Evolutionary conservation across 306 rosid genomes (phyloP), one percentile per base, ranked within the genome.

Genomic region (Abrus pulchellus): DNA sequence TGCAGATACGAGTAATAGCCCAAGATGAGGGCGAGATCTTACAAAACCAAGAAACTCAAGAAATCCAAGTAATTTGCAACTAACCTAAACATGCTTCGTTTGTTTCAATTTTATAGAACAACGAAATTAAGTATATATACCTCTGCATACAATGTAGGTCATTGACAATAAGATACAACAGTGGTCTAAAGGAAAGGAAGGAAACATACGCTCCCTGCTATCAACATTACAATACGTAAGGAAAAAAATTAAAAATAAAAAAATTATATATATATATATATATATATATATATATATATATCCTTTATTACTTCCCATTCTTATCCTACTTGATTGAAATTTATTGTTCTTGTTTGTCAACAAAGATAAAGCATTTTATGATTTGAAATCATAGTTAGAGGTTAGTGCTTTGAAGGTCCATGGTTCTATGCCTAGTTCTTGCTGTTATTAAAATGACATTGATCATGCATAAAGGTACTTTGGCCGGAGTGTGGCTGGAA

Each of bases 401-500:
- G 69, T 27, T 72, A 12, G 67, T 69, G 75, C 66, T 54, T 77
- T 60, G 34, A 43, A 65, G 44, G 44, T 75, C 66, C 75, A 45
- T 75, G 41, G 70, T 54, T 72, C 64, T 72, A 45, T 70, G 55
- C 72, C 28, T 65, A 56, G 44, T 68, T n/a, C 11, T 57, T 45
- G 38, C 43, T 75, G 43, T 59, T 72, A 27, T 44, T 75, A 78
- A 74, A 79, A 61, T 68, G 76, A 59, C 43, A 29, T 53, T 10
- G 79, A 29, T 74, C 79, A 44, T 57, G 65, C 59, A 76, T 72
- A 76, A 85, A 94, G 98, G 93, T 93, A 80, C 97, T 96, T 76
- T 93, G 99, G 99, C 85, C 97, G 1, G 90, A 82, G 82, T 87
- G 98, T 30, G 97, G 99, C 34, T 96, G 99, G 99, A 96, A 92